Base-by-base conservation (phyloP, 345 rosid species). In the Acer yangbiense region DNA sequence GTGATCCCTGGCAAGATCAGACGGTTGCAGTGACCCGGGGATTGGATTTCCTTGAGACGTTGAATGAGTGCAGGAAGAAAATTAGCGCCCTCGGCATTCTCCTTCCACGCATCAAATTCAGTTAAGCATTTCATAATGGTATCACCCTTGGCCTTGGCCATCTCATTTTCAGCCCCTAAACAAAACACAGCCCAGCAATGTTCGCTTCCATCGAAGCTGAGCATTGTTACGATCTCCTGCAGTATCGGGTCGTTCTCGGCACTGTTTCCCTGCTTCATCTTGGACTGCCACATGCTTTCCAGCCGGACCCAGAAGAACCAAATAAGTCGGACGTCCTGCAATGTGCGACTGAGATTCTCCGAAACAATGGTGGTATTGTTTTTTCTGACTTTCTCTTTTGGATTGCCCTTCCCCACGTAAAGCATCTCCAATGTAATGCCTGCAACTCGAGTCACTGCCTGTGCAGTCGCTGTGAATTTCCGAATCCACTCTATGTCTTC, bases 221-320 rank as follows among this genome's bases (percentile, higher is more conserved):
- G 90, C 90, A 90, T 76, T 2, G 81, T 78, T 68, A 79, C 71
- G 25, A 92, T 77, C 80, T 89, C 92, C 9, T 78, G 82, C 94
- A 86, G 82, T 16, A 92, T 86, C 1, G 48, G 68, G 71, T 92
- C 94, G 11, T 79, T 76, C 52, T 87, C 85, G 0, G 76, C 83
- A 18, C 69, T 78, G 68, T 27, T 82, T 46, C 84, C 81, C 0
- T 77, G 85, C 9, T 86, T 79, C 29, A 77, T 66, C 71, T 83
- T 87, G 8, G 92, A 89, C 74, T 87, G 84, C 94, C 94, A 90
- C 97, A 90, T 92, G 90, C 91, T 87, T 75, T 90, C 90, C 2
- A 92, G 79, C 70, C 90, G 68, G 14, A 79, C 76, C 91, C 93
- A 90, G 78, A 90, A 92, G 87, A 69, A 87, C 90, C 90, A 83